A percentile compares a stretch with the other conserved stretches of the same genome.
Conservation (phyloP, 2,329 filamentous ascomycete species). For the Rosellinia necatrix region DNA sequence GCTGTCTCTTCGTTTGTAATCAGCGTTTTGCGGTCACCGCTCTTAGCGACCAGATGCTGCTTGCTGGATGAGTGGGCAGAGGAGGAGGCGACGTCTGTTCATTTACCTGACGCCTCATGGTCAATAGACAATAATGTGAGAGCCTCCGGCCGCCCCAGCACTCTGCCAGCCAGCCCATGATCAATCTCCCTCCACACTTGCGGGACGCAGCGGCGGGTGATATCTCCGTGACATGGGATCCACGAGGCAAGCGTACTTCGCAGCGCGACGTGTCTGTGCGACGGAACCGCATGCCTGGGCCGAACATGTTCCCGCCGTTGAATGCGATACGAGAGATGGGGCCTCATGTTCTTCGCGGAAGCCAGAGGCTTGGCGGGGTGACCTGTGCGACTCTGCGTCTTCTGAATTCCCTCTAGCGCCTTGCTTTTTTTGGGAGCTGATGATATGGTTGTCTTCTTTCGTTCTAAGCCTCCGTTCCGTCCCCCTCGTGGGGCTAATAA, state of each 20-base stretch:
- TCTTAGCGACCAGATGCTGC: slow-evolving; percentile 17
- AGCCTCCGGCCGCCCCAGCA: no score
- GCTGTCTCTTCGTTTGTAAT: slow-evolving; percentile 5
- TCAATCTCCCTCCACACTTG: background rate
- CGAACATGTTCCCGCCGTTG: slow-evolving; percentile 14
- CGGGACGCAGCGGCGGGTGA: background rate
- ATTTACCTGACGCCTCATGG: background rate
- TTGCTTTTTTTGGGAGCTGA: background rate
- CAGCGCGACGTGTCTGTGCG: slow-evolving; percentile 20
- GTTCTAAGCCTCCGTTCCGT: background rate
- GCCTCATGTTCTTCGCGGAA: slow-evolving; percentile 7
- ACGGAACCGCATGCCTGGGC: slow-evolving; percentile 21
- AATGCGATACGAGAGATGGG: background rate
- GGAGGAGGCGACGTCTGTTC: slow-evolving; percentile 4
- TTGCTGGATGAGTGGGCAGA: slow-evolving; percentile 3
- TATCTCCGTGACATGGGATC: slow-evolving; percentile 12
- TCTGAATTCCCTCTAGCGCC: slow-evolving; percentile 6
- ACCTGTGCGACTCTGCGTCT: slow-evolving; percentile 8
- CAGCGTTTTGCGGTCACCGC: slow-evolving; percentile 11
- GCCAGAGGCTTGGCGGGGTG: slow-evolving; percentile 16
- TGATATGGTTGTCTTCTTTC: background rate
- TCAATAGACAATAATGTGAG: no score
- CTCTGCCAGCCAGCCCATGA: slow-evolving; percentile 5
- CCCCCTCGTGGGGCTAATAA: background rate
- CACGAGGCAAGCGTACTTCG: slow-evolving; percentile 23